Evolutionary conservation across 1,284 basidiomycete species (phyloP).

Genomic region (Austroboletus niveus): DNA sequence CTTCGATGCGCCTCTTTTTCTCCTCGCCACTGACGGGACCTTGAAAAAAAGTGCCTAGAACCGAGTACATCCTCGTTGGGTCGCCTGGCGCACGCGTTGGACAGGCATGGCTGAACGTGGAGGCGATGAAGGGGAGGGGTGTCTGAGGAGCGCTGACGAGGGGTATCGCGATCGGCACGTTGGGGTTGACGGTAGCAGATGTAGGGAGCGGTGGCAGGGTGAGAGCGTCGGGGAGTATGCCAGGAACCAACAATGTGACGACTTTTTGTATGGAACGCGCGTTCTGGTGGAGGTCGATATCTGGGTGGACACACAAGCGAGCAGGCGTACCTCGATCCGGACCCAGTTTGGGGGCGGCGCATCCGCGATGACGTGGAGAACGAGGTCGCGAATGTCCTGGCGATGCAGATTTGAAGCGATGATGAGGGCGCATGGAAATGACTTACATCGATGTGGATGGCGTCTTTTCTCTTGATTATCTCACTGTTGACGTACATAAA

Average conservation of each 20-base stretch:
- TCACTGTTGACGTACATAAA: constrained; percentile 80
- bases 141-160: constrained; percentile 40
- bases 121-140: constrained; percentile 70
- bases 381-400: constrained; percentile 83
- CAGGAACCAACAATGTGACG: constrained; percentile 77
- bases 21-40: constrained; percentile 77
- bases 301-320: constrained; percentile 6
- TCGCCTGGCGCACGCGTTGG: constrained; percentile 91
- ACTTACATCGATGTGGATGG: constrained; percentile 75
- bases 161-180: constrained; percentile 65
- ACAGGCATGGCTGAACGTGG: constrained; percentile 86
- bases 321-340: constrained; percentile 61
- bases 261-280: constrained; percentile 70
- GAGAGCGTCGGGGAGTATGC: constrained; percentile 70
- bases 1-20: constrained; percentile 62
- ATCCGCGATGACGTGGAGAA: constrained; percentile 79
- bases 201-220: constrained; percentile 65
- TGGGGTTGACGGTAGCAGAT: constrained; percentile 62
- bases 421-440: background rate
- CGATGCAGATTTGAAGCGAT: background rate
- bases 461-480: constrained; percentile 67
- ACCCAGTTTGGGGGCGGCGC: constrained; percentile 82
- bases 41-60: constrained; percentile 78
- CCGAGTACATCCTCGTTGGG: constrained; percentile 78
- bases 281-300: constrained; percentile 48